Evolutionary conservation across 768 basidiomycete genomes (phyloP).

Genomic region (Boletus huronensis): DNA sequence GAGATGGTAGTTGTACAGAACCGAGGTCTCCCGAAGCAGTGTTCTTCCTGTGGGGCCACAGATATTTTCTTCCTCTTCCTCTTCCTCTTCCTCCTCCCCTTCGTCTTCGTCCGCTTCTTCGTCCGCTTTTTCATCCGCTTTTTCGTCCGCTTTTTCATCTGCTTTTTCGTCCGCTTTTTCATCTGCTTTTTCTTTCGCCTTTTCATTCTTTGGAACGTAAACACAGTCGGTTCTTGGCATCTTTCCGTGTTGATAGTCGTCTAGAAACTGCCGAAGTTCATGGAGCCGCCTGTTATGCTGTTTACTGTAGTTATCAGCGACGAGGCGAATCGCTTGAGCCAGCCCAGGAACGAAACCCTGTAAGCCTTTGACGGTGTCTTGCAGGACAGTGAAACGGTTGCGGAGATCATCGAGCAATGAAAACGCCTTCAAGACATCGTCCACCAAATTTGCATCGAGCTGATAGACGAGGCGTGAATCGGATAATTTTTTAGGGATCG

Average conservation of each 20-base stretch:
- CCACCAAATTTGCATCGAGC: neutral
- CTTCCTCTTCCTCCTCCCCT: too few relatives aligned
- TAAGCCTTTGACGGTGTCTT: neutral
- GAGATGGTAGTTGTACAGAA: neutral
- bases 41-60: neutral
- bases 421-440: neutral
- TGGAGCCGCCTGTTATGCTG: neutral
- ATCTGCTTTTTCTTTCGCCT: too few relatives aligned
- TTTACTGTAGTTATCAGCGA: neutral
- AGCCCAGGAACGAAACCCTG: neutral
- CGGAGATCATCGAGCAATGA: neutral
- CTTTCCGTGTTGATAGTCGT: neutral
- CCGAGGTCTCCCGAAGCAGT: neutral
- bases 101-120: too few relatives aligned
- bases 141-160: too few relatives aligned
- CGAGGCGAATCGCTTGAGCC: neutral
- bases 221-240: neutral
- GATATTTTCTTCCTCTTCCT: neutral
- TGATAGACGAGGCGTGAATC: neutral
- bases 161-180: too few relatives aligned
- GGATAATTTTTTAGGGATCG: neutral
- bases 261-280: neutral
- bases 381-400: neutral
- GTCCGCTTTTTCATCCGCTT: too few relatives aligned
- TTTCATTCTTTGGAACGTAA: too few relatives aligned